Evolutionary conservation across 2,329 filamentous ascomycete genomes (phyloP), one percentile per base, ranked within the genome.

Genomic region (Stagonosporopsis rhizophila): DNA sequence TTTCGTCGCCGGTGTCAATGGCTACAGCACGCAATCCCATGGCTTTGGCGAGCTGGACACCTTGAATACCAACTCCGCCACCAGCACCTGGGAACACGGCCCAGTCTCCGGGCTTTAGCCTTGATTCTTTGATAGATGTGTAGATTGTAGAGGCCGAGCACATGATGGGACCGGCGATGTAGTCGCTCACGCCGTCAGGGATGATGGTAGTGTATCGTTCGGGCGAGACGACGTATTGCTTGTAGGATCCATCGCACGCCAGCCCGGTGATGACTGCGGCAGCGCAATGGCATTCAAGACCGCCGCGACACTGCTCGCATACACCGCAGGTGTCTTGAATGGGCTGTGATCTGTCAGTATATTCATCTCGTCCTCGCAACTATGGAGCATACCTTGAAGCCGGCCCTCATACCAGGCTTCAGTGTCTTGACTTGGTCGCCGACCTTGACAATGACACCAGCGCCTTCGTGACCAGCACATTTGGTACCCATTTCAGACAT

Each of bases 91-190:
- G 81, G 59, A 85, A 83, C 15, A 82, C 79, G 1, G 82, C 81
- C 81, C 81, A 86, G 45, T 85, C 75, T 9, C 83, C 82, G 0
- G 83, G 74, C 53, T 75, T 75, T 4, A 85, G 72, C 1, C 75
- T 77, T 0, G 81, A 82, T 37, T 84, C 81, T 12, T 81, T 77
- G 45, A 87, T 74, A 2, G 83, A 82, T 2, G 82, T 79, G 68
- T 87, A 85, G 58, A 86, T 83, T 1, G 85, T 87, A 6, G 79
- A 81, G 0, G 82, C 85, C 2, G 84, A 70, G 72, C 85, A 87
- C 83, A 87, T 86, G 55, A 87, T 81, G 0, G 85, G 85, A 0
- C 80, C 85, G 5, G 85, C 85, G n/a, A 84, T 71, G 58, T 82
- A 80, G 57, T 85, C 83, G 0, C 75, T 70, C 0, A 87, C 79